Evolutionary conservation across 78 protist genomes (phyloP).

Genomic region (Trichosphaerium sp.): DNA sequence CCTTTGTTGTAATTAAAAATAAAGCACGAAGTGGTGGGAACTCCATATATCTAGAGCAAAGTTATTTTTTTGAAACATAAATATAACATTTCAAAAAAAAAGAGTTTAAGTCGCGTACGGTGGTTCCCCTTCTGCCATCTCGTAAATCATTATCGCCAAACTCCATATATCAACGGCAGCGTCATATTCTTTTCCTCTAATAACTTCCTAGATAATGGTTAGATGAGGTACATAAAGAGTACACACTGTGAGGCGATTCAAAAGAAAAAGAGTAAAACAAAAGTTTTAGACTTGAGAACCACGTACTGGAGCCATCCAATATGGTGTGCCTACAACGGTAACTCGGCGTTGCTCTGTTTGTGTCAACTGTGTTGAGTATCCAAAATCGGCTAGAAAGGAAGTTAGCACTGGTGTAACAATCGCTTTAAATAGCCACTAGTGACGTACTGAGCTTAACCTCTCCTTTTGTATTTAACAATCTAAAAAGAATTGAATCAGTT

Average conservation of each 20-base stretch:
- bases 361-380: conserved; percentile 50
- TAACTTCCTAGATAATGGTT: conserved; percentile 41
- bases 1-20: conserved; percentile 77
- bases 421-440: no score
- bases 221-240: no score
- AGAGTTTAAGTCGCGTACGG: conserved; percentile 19
- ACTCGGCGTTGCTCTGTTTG: conserved; percentile 25
- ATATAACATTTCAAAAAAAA: not conserved
- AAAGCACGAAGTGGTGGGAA: conserved; percentile 85
- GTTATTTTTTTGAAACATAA: no score
- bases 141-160: conserved; percentile 44
- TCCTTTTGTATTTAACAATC: no score
- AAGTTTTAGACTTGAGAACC: no score
- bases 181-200: conserved; percentile 75
- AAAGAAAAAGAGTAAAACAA: no score
- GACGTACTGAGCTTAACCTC: no score
- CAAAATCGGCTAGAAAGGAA: conserved; percentile 79
- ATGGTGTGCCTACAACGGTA: conserved; percentile 72
- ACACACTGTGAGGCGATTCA: no score
- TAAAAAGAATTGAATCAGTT: no score
- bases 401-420: no score
- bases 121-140: conserved; percentile 45
- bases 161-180: conserved; percentile 83
- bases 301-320: conserved; percentile 88
- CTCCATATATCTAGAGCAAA: no score